phyloP scores from a whole-genome alignment of 495 filamentous ascomycete species.

The Mycothermus thermophilus region DNA sequence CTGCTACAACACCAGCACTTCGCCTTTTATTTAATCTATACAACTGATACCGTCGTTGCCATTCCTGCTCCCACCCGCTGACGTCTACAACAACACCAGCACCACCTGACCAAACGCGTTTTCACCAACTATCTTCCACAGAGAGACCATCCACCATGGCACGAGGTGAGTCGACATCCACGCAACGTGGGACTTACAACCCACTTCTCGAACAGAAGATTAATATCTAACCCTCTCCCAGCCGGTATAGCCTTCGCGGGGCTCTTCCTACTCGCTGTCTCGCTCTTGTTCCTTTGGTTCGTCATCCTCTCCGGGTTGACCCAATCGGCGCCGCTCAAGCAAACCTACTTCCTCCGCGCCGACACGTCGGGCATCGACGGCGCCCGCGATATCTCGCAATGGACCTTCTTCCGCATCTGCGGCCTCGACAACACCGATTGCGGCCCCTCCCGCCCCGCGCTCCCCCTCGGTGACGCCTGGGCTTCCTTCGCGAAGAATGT shows the following conservation, averaged over 20 bases:
- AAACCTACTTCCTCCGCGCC: constrained; percentile 72
- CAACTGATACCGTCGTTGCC: too few species aligned
- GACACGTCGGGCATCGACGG: constrained; percentile 55
- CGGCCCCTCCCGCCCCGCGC: constrained; percentile 26
- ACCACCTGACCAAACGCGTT: neutral
- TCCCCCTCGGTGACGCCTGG: constrained; percentile 40
- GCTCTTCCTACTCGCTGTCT: constrained; percentile 61
- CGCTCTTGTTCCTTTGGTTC: constrained; percentile 66
- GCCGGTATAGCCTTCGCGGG: constrained; percentile 33
- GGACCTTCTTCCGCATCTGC: constrained; percentile 75
- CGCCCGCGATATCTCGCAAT: constrained; percentile 51
- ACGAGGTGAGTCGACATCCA: constrained; percentile 1
- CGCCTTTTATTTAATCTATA: too few species aligned
- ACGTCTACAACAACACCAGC: too few species aligned
- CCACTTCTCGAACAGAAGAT: neutral
- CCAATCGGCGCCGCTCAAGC: constrained; percentile 45
- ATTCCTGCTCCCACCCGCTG: too few species aligned
- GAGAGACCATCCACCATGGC: constrained; percentile 1
- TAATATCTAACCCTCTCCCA: neutral
- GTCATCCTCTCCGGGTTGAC: constrained; percentile 58
- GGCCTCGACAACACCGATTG: constrained; percentile 36
- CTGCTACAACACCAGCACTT: too few species aligned
- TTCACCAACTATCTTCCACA: neutral
- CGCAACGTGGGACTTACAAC: neutral
- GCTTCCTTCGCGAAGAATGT: constrained; percentile 21